These are phyloP conservation scores for Melaleuca quinquenervia DNA, from an alignment of 345 rosid genomes.

Conservation along the genomic window DNA sequence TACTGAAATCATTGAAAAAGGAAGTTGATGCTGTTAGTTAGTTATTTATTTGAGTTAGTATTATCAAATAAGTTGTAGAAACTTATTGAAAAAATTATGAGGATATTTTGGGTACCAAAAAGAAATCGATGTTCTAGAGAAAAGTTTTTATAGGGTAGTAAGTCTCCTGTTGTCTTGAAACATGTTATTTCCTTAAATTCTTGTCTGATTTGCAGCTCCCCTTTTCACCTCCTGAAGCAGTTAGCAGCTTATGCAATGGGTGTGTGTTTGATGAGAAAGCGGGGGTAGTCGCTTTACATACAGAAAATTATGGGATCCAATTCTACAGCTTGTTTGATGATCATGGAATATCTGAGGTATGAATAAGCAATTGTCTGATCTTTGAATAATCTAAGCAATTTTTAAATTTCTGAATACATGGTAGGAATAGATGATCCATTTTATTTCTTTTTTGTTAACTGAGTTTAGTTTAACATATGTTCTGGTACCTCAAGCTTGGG, in stretches of 20 bases:
- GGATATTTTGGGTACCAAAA: background rate
- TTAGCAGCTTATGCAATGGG: conserved; percentile 30
- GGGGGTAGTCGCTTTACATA: conserved; percentile 69
- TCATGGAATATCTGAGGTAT: conserved; percentile 77
- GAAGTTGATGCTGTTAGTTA: background rate
- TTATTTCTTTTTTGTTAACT: background rate
- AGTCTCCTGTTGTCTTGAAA: background rate
- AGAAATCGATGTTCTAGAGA: background rate
- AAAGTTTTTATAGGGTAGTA: background rate
- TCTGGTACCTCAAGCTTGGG: background rate
- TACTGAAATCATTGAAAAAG: background rate
- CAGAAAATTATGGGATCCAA: conserved; percentile 76
- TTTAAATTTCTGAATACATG: background rate
- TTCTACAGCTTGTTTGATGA: conserved; percentile 78
- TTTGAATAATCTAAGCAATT: background rate
- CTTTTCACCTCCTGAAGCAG: conserved; percentile 42
- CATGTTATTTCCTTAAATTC: background rate
- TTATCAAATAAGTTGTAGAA: background rate
- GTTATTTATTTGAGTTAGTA: background rate
- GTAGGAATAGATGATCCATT: background rate
- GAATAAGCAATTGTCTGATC: background rate
- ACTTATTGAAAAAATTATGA: background rate
- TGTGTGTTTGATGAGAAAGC: conserved; percentile 55
- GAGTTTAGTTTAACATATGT: background rate
- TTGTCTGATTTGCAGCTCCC: conserved; percentile 51